Conservation (phyloP, 179 eudicot species). For the Sideroxylon spinosum region DNA sequence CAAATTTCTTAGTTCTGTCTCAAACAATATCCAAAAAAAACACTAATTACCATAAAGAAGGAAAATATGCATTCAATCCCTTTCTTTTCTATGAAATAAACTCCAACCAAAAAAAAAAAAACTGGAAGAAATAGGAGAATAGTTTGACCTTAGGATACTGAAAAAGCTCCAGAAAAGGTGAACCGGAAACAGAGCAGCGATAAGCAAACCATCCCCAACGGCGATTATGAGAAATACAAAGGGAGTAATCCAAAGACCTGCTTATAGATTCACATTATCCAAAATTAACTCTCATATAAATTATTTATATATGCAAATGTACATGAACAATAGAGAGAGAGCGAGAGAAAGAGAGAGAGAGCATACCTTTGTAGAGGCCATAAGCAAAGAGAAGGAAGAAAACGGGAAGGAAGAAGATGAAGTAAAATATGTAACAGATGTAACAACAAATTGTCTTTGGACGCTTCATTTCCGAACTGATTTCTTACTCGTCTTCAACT, state of each 20-base stretch:
- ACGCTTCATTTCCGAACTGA: slow-evolving; percentile 8
- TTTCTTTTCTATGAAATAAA: not conserved
- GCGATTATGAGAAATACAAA: slow-evolving; percentile 19
- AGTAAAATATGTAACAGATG: slow-evolving; percentile 1
- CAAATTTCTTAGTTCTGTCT: slow-evolving; percentile 30
- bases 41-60: too few relatives aligned
- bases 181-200: slow-evolving; percentile 20
- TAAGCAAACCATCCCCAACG: slow-evolving; percentile 21
- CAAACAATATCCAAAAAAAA: not conserved
- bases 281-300: not conserved
- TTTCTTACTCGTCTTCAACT: not conserved
- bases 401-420: slow-evolving; percentile 19
- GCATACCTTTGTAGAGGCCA: slow-evolving; percentile 17
- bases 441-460: slow-evolving; percentile 14
- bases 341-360: too few relatives aligned
- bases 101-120: not conserved
- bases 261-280: not conserved
- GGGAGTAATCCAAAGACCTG: slow-evolving; percentile 28
- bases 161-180: slow-evolving; percentile 26
- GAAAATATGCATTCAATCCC: not conserved
- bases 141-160: slow-evolving; percentile 21
- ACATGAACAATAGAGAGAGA: not conserved
- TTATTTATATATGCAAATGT: too few relatives aligned
- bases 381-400: slow-evolving; percentile 13
- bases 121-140: not conserved